Evolutionary conservation across 2,329 filamentous ascomycete genomes (phyloP).

Genomic region (Spiromastix sp.): DNA sequence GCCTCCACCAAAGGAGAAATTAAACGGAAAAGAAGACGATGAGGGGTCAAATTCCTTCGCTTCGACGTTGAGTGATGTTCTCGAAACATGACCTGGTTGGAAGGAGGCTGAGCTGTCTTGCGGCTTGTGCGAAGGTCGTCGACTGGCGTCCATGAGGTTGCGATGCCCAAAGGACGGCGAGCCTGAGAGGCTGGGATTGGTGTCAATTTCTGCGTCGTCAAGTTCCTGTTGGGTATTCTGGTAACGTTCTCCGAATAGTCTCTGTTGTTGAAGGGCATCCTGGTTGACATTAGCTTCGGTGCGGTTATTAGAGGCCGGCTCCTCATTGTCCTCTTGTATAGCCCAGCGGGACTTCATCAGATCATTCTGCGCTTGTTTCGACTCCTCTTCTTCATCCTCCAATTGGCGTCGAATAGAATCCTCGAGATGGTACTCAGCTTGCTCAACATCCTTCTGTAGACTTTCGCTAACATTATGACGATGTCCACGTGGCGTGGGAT

Average conservation of each 20-base stretch:
- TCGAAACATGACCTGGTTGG: slow-evolving; percentile 52
- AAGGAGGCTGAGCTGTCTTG: slow-evolving; percentile 24
- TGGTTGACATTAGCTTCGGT: slow-evolving; percentile 7
- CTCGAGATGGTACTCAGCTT: slow-evolving; percentile 76
- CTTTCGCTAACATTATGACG: slow-evolving; percentile 66
- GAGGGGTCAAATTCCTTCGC: slow-evolving; percentile 72
- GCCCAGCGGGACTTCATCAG: slow-evolving; percentile 28
- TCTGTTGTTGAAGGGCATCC: slow-evolving; percentile 21
- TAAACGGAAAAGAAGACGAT: slow-evolving; percentile 39
- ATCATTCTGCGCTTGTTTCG: slow-evolving; percentile 18
- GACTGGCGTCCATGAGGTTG: slow-evolving; percentile 19
- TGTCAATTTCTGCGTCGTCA: slow-evolving; percentile 58
- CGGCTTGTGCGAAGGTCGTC: slow-evolving; percentile 24
- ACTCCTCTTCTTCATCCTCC: slow-evolving; percentile 64
- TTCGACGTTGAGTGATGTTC: slow-evolving; percentile 70
- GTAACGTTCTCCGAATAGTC: slow-evolving; percentile 21
- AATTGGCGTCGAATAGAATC: slow-evolving; percentile 69
- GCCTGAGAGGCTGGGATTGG: slow-evolving; percentile 61
- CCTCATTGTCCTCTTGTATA: slow-evolving; percentile 21
- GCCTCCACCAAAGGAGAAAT: slow-evolving; percentile 33
- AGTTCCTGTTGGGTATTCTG: slow-evolving; percentile 10
- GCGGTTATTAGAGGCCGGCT: slow-evolving; percentile 9
- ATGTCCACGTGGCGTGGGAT: slow-evolving; percentile 51
- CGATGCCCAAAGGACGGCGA: slow-evolving; percentile 42
- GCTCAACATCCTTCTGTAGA: slow-evolving; percentile 74